Evolutionary conservation across 345 rosid genomes (phyloP).

Genomic region (Clausena lansium): DNA sequence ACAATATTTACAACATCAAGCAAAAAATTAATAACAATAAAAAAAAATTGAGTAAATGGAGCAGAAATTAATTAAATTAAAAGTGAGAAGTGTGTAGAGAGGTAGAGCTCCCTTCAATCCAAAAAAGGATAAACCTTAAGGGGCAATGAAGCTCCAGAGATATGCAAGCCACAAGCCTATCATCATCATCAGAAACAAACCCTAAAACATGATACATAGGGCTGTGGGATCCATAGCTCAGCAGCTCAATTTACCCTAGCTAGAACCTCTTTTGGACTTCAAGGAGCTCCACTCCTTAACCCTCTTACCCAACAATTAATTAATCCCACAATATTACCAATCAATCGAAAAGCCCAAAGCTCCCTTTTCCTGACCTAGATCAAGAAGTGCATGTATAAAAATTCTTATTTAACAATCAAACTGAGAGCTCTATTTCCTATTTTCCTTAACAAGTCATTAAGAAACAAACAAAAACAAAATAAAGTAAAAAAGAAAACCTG

Average conservation of each 20-base stretch:
- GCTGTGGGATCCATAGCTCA: slow-evolving; percentile 84
- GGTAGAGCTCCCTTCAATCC: slow-evolving; percentile 98
- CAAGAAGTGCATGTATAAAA: neutral
- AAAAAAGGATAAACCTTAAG: slow-evolving; percentile 50
- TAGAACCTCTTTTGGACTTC: slow-evolving; percentile 75
- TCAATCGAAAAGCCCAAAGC: neutral
- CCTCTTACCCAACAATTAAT: neutral
- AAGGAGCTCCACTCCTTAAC: slow-evolving; percentile 70
- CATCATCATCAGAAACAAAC: slow-evolving; percentile 24
- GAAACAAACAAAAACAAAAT: no score
- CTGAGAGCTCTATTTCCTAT: neutral
- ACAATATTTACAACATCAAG: neutral
- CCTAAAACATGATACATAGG: slow-evolving; percentile 26
- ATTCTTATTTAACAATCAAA: neutral
- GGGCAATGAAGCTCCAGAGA: slow-evolving; percentile 70
- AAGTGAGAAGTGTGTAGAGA: slow-evolving; percentile 19
- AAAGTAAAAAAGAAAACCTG: neutral
- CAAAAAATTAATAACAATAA: neutral
- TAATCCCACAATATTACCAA: neutral
- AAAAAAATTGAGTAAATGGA: neutral
- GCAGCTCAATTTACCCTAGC: slow-evolving; percentile 71
- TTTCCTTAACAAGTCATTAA: neutral
- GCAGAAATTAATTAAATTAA: neutral
- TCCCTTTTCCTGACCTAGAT: neutral
- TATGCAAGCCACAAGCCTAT: slow-evolving; percentile 88